These are phyloP conservation scores for Tagetes erecta DNA, from an alignment of 129 eudicot species.

Conservation along the genomic window DNA sequence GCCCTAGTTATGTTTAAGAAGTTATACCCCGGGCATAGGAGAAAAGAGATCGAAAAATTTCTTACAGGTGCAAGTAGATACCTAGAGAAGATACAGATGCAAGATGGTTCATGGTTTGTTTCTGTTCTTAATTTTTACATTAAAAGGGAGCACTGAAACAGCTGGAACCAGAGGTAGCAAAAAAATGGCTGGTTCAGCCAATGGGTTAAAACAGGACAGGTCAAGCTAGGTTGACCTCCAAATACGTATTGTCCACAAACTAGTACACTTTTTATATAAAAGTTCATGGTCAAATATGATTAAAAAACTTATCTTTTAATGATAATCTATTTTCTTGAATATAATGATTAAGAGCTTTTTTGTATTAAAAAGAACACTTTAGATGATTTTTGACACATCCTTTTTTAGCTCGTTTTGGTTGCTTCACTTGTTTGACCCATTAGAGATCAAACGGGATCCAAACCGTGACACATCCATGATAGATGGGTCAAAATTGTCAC, in stretches of 20 bases:
- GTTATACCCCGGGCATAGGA: constrained; percentile 65
- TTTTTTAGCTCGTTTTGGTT: background rate
- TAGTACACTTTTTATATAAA: background rate
- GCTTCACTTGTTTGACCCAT: background rate
- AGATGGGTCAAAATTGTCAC: background rate
- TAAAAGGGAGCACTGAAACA: background rate
- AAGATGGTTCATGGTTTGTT: constrained; percentile 87
- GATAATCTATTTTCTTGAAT: background rate
- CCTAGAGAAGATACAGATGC: constrained; percentile 63
- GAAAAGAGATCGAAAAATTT: constrained; percentile 56
- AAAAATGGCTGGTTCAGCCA: background rate
- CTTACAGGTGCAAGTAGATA: constrained; percentile 51
- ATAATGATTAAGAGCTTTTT: background rate
- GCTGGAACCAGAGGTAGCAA: background rate
- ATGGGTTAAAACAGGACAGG: background rate
- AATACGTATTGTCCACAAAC: background rate
- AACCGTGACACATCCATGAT: background rate
- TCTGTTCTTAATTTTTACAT: constrained; percentile 7
- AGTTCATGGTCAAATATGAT: background rate
- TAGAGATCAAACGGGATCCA: background rate
- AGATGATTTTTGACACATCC: background rate
- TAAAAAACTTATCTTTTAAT: no score
- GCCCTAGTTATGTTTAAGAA: constrained; percentile 65
- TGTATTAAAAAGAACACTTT: background rate
- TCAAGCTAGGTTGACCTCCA: background rate